These are phyloP conservation scores for Ceratocystis cubensis DNA, from an alignment of 2,329 filamentous ascomycete species.

Conservation along the genomic window DNA sequence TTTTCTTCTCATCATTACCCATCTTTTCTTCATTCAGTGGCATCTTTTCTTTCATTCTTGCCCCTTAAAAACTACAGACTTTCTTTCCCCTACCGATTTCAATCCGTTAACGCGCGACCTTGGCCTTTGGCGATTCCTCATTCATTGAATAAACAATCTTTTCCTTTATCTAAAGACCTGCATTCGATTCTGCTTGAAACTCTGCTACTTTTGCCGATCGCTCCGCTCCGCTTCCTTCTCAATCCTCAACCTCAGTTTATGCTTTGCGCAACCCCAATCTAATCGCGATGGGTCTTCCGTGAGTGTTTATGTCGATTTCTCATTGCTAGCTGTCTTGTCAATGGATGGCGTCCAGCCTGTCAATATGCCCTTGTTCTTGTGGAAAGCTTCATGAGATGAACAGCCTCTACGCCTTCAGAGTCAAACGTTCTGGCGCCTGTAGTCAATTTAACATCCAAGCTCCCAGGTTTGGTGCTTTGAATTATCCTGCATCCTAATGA, in stretches of 20 bases:
- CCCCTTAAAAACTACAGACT: too few relatives aligned
- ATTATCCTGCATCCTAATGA: neutral
- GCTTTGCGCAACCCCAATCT: neutral
- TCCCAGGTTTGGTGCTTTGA: neutral
- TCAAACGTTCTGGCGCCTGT: neutral
- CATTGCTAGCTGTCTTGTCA: neutral
- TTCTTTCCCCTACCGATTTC: neutral
- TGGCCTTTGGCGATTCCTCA: neutral
- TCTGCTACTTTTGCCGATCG: neutral
- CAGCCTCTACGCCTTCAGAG: neutral
- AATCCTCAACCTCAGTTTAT: neutral
- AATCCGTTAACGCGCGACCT: neutral
- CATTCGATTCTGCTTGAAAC: neutral
- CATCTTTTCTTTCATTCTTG: neutral
- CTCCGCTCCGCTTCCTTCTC: neutral
- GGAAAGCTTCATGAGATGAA: neutral
- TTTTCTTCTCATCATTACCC: neutral
- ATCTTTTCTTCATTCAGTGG: neutral
- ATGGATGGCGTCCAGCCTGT: neutral
- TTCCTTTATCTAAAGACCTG: neutral
- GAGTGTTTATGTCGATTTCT: neutral
- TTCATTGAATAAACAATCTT: too few relatives aligned
- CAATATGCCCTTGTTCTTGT: neutral
- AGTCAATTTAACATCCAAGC: neutral
- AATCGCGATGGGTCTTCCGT: conserved; percentile 9